phyloP scores from a whole-genome alignment of 495 filamentous ascomycete species.

The Talaromyces wortmannii region DNA sequence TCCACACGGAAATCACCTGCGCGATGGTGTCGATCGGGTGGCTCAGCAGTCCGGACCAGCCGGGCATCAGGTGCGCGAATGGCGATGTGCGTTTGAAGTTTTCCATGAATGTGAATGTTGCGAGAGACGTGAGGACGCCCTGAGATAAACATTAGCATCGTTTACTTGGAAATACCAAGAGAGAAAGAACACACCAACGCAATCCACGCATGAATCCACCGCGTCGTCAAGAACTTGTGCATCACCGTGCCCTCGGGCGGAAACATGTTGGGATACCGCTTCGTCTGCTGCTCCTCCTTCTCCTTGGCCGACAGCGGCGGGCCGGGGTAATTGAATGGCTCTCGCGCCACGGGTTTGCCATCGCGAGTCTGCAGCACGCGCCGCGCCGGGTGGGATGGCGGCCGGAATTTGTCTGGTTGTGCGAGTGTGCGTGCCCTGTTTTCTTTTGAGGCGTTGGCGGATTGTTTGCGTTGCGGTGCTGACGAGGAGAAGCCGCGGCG shows the following conservation, averaged over 20 bases:
- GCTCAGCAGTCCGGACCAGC: conserved; percentile 47
- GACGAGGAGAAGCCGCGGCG: conserved; percentile 21
- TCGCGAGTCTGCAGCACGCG: conserved; percentile 32
- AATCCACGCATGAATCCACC: conserved; percentile 69
- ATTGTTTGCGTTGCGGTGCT: conserved; percentile 6
- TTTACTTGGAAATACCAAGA: background rate
- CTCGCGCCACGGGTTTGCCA: conserved; percentile 16
- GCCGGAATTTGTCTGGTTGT: conserved; percentile 76
- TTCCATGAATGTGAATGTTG: conserved; percentile 56
- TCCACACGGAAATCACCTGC: conserved; percentile 57
- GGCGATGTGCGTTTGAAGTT: conserved; percentile 66
- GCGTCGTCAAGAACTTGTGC: conserved; percentile 67
- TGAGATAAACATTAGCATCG: conserved; percentile 14
- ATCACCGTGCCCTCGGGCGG: conserved; percentile 67
- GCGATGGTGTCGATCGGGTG: conserved; percentile 57
- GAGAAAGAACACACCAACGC: conserved; percentile 48
- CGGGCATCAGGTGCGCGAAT: conserved; percentile 65
- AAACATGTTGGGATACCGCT: conserved; percentile 76
- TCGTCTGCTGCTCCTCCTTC: conserved; percentile 49
- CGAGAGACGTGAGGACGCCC: conserved; percentile 63
- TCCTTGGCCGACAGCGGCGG: conserved; percentile 53
- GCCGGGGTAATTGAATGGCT: conserved; percentile 60
- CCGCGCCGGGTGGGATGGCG: conserved; percentile 71
- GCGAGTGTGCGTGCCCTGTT: conserved; percentile 46
- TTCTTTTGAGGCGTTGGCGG: no score